Base-by-base conservation (phyloP, 2,329 filamentous ascomycete genomes). In the Fusarium xylarioides region DNA sequence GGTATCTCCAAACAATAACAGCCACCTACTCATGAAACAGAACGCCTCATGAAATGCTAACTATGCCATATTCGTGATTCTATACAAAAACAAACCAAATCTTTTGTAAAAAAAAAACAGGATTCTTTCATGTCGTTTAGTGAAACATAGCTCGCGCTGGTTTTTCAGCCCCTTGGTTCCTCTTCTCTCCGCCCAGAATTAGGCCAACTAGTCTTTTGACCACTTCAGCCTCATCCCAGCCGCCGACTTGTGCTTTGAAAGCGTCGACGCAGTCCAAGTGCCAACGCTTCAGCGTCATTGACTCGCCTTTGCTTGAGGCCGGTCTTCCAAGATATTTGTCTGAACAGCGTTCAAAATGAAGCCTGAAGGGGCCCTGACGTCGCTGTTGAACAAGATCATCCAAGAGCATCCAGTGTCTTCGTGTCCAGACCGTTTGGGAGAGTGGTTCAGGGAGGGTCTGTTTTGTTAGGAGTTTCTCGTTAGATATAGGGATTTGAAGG, bases 261-360 rank as follows among this genome's bases (percentile, higher is more conserved):
- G 85, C 88, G 65, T 89, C 86, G 30, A 90, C 83, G 60, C 89
- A 84, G 66, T 90, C 88, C 23, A 90, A 79, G 66, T 91, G 89
- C 88, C 88, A 90, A 63, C 82, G 77, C 78, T 89, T 84, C 23
- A 91, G 80, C 28, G 81, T 69, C 80, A 90, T 81, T 9, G 80
- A 78, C 76, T 85, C 81, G 50, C 83, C 86, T 40, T 86, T 83
- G 34, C 85, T 84, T 30, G 79, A 77, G 63, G 90, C 85, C 32
- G 81, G 82, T 76, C 85, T 87, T 63, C 87, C 87, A 5, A 89
- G 80, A 37, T 87, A 82, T 46, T 78, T 76, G 46, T 79, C 77
- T 4, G 81, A 78, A 21, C 74, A 73, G 15, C 75, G 79, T 53
- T 79, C 66, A 64, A 79, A 80, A 26, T 66, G 55, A 4, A 71